Evolutionary conservation across 2,329 filamentous ascomycete genomes (phyloP).

Genomic region (Ophiostoma pallidulum): DNA sequence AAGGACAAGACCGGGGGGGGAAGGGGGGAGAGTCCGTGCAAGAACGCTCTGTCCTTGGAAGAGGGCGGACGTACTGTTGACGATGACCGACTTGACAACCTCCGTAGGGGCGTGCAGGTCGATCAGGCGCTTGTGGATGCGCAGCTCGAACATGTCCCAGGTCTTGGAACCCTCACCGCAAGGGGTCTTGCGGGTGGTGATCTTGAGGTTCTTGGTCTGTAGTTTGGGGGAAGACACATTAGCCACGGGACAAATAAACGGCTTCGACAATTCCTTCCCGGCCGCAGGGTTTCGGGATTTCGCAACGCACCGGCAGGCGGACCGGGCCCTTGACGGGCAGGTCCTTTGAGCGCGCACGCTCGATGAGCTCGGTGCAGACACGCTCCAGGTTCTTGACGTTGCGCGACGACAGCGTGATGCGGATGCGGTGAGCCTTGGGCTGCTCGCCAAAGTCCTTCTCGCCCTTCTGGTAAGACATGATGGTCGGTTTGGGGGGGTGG

Average conservation of each 20-base stretch:
- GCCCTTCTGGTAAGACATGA: slow-evolving; percentile 89
- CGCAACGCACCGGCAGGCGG: slow-evolving; percentile 60
- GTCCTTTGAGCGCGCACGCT: slow-evolving; percentile 97
- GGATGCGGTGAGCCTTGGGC: slow-evolving; percentile 41
- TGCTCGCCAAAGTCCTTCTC: slow-evolving; percentile 91
- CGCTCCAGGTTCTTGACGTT: slow-evolving; percentile 96
- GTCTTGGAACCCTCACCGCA: slow-evolving; percentile 99
- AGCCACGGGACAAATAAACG: no score
- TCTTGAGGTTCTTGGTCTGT: slow-evolving; percentile 82
- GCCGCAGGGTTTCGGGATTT: no score
- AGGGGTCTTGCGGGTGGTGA: slow-evolving; percentile 97
- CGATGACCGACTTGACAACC: slow-evolving; percentile 93
- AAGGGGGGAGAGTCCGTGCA: background rate
- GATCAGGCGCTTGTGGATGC: slow-evolving; percentile 97
- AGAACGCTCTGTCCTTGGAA: no score
- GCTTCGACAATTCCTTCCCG: no score
- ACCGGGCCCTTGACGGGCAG: slow-evolving; percentile 97
- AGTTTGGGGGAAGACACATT: background rate
- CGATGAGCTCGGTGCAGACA: slow-evolving; percentile 95
- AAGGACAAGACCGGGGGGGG: no score
- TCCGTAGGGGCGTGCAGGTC: slow-evolving; percentile 96
- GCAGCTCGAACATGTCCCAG: slow-evolving; percentile 88
- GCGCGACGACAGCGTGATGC: slow-evolving; percentile 92
- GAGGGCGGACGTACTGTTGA: slow-evolving; percentile 50
- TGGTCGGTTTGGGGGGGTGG: slow-evolving; percentile 25